Conservation (phyloP, 305 asterid genomes). For the Fraxinus nigra region DNA sequence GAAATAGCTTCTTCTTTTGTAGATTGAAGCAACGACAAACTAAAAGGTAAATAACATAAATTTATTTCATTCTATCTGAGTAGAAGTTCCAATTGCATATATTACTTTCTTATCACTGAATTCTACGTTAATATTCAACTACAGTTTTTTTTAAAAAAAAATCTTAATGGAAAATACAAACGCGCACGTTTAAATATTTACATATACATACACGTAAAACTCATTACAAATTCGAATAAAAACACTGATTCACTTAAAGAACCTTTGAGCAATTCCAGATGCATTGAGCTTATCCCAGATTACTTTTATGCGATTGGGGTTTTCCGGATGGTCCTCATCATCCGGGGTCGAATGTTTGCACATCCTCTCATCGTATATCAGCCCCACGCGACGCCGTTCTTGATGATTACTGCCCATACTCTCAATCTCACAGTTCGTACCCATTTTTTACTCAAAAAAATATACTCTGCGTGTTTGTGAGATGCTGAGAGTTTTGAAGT, state of each 20-base stretch:
- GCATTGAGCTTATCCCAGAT: constrained; percentile 72
- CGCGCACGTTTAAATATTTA: background rate
- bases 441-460: constrained; percentile 27
- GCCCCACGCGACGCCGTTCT: constrained; percentile 64
- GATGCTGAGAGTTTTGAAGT: constrained; percentile 9
- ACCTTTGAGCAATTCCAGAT: constrained; percentile 70
- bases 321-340: constrained; percentile 63
- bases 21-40: background rate
- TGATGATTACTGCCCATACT: constrained; percentile 8
- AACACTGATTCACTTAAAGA: background rate
- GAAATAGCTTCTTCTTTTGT: background rate
- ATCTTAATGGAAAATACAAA: background rate
- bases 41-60: background rate
- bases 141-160: background rate
- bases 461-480: background rate
- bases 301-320: constrained; percentile 65
- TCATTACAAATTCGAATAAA: background rate
- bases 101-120: background rate
- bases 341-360: constrained; percentile 55
- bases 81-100: background rate
- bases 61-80: background rate
- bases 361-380: constrained; percentile 78
- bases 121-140: background rate
- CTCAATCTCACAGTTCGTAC: constrained; percentile 26
- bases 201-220: background rate